A percentile compares a stretch with the other conserved stretches of the same genome.
Evolutionary conservation across 148 eudicot genomes (phyloP).

Genomic region (Persicaria tinctoria): DNA sequence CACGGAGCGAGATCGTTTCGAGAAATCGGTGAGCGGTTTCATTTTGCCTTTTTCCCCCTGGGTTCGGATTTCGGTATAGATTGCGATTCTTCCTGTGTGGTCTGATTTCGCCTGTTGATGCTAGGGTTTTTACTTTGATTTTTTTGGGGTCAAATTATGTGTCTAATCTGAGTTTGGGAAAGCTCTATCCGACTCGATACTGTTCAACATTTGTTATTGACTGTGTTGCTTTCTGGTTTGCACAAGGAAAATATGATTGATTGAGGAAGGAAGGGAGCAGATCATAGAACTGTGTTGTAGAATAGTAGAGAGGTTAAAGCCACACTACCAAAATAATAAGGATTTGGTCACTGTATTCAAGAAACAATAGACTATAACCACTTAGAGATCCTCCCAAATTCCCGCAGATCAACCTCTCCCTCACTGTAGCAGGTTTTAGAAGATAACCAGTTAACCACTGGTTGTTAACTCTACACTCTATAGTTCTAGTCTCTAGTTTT

Average conservation of each 20-base stretch:
- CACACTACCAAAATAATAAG: too few relatives aligned
- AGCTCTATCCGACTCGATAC: not conserved
- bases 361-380: too few relatives aligned
- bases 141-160: not conserved
- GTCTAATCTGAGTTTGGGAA: not conserved
- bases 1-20: slow-evolving; percentile 78
- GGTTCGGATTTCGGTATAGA: too few relatives aligned
- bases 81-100: too few relatives aligned
- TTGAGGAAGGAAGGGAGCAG: not conserved
- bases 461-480: too few relatives aligned
- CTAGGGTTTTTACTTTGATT: not conserved
- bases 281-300: not conserved
- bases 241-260: not conserved
- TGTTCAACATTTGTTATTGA: not conserved
- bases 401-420: too few relatives aligned
- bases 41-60: not conserved
- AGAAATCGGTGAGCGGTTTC: slow-evolving; percentile 50
- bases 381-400: too few relatives aligned
- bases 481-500: too few relatives aligned
- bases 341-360: too few relatives aligned
- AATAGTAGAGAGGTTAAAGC: not conserved
- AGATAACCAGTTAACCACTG: too few relatives aligned
- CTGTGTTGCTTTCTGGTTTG: not conserved
- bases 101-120: too few relatives aligned
- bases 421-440: too few relatives aligned